Percentiles rank a stretch among this genome's conserved stretches.
Conservation (phyloP, 2,329 filamentous ascomycete species). For the Aspergillus sp. region DNA sequence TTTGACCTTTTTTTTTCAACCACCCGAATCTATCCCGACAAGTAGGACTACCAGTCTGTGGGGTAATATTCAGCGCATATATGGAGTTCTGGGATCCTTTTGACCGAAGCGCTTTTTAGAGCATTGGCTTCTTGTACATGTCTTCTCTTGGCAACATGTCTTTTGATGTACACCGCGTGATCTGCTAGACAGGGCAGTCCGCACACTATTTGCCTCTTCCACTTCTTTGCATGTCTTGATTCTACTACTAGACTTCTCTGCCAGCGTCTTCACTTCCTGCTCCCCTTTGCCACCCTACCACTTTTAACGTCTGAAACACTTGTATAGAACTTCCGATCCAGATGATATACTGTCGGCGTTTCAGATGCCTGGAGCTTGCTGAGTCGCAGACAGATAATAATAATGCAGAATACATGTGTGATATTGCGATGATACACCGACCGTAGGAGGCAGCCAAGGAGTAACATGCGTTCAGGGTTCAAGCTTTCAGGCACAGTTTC, state of each 20-base stretch:
- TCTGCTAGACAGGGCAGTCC: conserved; percentile 23
- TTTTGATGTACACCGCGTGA: conserved; percentile 23
- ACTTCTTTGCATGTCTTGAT: conserved; percentile 23
- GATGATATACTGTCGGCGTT: conserved; percentile 15
- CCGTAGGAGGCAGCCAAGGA: background rate
- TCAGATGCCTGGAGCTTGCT: conserved; percentile 28
- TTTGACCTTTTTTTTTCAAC: conserved; percentile 18
- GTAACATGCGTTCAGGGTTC: background rate
- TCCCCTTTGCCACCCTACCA: conserved; percentile 9
- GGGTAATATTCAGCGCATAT: conserved; percentile 26
- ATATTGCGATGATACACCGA: background rate
- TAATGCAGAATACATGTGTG: conserved; percentile 5
- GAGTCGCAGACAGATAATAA: conserved; percentile 22
- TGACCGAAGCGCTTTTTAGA: conserved; percentile 26
- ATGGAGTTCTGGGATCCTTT: conserved; percentile 32
- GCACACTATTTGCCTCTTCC: conserved; percentile 20
- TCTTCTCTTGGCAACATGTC: conserved; percentile 27
- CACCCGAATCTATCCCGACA: conserved; percentile 20
- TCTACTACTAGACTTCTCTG: conserved; percentile 21
- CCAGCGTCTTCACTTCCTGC: conserved; percentile 15
- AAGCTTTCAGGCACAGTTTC: background rate
- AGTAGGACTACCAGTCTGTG: background rate
- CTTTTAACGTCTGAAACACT: conserved; percentile 16
- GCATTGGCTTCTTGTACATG: conserved; percentile 30
- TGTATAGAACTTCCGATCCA: conserved; percentile 34